These are phyloP conservation scores for Eimeria tenella DNA, from an alignment of 169 alveolate species.

Conservation along the genomic window DNA sequence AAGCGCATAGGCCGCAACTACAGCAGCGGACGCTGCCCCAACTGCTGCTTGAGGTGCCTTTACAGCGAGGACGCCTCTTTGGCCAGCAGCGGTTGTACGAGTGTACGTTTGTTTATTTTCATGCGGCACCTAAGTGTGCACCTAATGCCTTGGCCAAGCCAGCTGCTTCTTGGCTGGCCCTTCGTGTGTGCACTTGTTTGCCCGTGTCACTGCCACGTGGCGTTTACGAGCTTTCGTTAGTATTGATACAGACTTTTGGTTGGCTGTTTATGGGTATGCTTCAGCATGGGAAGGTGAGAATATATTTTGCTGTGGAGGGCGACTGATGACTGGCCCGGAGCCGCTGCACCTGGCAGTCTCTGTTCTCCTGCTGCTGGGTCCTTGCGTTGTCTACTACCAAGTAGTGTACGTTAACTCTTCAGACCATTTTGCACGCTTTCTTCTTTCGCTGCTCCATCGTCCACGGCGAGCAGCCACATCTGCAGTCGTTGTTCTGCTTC, in stretches of 20 bases:
- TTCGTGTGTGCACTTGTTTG: no score
- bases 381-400: conserved; percentile 52
- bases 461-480: neutral
- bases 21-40: conserved; percentile 41
- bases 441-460: neutral
- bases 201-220: no score
- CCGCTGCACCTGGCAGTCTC: conserved; percentile 58
- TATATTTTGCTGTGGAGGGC: conserved; percentile 60
- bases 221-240: neutral
- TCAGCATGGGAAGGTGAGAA: conserved; percentile 43
- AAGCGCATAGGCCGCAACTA: conserved; percentile 2
- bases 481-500: neutral
- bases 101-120: conserved; percentile 1
- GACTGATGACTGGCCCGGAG: conserved; percentile 73
- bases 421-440: neutral
- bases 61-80: neutral
- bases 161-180: no score
- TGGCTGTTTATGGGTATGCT: neutral
- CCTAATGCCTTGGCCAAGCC: no score
- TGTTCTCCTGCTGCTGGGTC: conserved; percentile 57
- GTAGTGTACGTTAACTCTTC: conserved; percentile 46
- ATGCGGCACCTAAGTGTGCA: no score
- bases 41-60: conserved; percentile 36
- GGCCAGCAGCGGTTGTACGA: conserved; percentile 35
- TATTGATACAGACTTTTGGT: neutral